Percentiles rank a stretch among this genome's conserved stretches.
These are phyloP conservation scores for Rhododendron kiyosumense DNA, from an alignment of 148 eudicot genomes.

Conservation along the genomic window DNA sequence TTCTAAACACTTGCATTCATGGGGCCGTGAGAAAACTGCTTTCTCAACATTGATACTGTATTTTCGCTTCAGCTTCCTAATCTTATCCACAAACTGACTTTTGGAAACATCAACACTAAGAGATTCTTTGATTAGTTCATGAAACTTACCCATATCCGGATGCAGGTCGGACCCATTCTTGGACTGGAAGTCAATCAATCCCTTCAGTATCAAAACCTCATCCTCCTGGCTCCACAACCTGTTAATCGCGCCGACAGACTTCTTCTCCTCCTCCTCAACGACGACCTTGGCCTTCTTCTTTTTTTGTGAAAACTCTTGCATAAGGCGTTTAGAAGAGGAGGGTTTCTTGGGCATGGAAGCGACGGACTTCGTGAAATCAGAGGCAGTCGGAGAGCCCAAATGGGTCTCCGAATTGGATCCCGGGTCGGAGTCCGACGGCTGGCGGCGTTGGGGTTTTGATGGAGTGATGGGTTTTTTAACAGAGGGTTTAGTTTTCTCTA, in stretches of 20 bases:
- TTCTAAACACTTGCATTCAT: slow-evolving; percentile 29
- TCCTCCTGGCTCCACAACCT: slow-evolving; percentile 58
- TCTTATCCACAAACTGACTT: slow-evolving; percentile 41
- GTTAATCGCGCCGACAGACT: slow-evolving; percentile 3
- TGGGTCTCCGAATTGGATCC: slow-evolving; percentile 17
- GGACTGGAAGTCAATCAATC: slow-evolving; percentile 34
- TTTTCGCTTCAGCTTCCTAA: slow-evolving; percentile 54
- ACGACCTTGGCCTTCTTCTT: slow-evolving; percentile 17
- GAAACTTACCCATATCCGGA: slow-evolving; percentile 27
- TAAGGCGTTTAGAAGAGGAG: slow-evolving; percentile 2
- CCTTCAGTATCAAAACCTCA: slow-evolving; percentile 41
- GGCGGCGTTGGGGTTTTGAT: background rate
- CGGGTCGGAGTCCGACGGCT: background rate
- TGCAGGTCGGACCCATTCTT: slow-evolving; percentile 17
- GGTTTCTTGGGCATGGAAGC: slow-evolving; percentile 27
- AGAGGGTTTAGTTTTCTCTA: background rate
- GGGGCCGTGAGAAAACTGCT: slow-evolving; percentile 31
- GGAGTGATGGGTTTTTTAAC: background rate
- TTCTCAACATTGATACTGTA: slow-evolving; percentile 22
- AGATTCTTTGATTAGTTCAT: slow-evolving; percentile 30
- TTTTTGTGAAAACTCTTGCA: slow-evolving; percentile 6
- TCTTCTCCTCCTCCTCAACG: slow-evolving; percentile 19
- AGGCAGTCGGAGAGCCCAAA: background rate
- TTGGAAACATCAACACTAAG: slow-evolving; percentile 25
- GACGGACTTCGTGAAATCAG: slow-evolving; percentile 9